Percentiles rank a stretch among this genome's conserved stretches.
These are phyloP conservation scores for Amborella trichopoda DNA, from an alignment of 164 flowering plant species.

Conservation along the genomic window DNA sequence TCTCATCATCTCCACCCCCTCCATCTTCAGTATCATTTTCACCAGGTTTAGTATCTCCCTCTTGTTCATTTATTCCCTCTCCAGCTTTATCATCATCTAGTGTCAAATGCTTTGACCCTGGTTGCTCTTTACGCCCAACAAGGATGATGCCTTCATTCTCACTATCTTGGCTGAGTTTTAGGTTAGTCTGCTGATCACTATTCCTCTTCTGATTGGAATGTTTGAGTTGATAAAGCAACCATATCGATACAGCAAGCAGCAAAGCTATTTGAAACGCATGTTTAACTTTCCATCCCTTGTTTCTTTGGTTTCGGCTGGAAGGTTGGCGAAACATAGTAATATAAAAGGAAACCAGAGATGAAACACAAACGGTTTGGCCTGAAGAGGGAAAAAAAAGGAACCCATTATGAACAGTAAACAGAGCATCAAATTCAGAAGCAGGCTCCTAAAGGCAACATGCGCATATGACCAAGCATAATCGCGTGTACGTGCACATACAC, in stretches of 20 bases:
- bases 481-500: too few species aligned
- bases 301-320: constrained; percentile 40
- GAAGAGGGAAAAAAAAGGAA: too few species aligned
- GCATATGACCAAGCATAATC: too few species aligned
- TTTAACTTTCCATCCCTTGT: constrained; percentile 48
- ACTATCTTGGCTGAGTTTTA: background rate
- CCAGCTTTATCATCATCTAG: too few species aligned
- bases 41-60: background rate
- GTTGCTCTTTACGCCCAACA: constrained; percentile 16
- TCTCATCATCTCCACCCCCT: constrained; percentile 9
- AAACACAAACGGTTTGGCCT: too few species aligned
- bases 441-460: too few species aligned
- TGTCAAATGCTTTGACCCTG: constrained; percentile 1
- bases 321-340: constrained; percentile 37
- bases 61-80: background rate
- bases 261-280: constrained; percentile 49
- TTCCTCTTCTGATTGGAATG: too few species aligned
- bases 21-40: constrained; percentile 3
- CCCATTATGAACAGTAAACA: too few species aligned
- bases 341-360: too few species aligned
- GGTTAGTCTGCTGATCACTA: constrained; percentile 15
- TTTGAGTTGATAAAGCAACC: constrained; percentile 77
- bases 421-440: too few species aligned
- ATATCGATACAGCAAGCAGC: constrained; percentile 59
- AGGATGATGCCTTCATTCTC: background rate